Evolutionary conservation across 495 filamentous ascomycete species (phyloP).

Genomic region (Stereocaulon alpinum): DNA sequence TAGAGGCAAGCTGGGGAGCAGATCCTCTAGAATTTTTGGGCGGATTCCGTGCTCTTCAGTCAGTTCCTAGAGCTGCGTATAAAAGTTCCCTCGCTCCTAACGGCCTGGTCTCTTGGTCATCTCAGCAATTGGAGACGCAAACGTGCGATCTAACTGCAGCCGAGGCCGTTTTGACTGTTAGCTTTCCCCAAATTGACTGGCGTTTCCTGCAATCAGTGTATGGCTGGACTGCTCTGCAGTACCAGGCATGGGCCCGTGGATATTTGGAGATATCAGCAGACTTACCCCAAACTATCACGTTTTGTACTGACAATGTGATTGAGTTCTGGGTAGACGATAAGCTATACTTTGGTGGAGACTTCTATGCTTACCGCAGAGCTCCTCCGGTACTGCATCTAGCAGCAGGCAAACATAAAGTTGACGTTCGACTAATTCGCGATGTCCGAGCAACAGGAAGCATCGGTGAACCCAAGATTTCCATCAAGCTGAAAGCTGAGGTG

Average conservation of each 20-base stretch:
- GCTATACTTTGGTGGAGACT: conserved; percentile 48
- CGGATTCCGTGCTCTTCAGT: conserved; percentile 38
- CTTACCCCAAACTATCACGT: conserved; percentile 25
- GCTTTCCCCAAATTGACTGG: conserved; percentile 43
- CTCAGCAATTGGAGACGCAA: conserved; percentile 22
- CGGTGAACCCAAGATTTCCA: conserved; percentile 31
- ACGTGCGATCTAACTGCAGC: conserved; percentile 15
- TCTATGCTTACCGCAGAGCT: conserved; percentile 40
- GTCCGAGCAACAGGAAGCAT: conserved; percentile 42
- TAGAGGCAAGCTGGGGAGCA: conserved; percentile 51
- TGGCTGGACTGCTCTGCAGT: conserved; percentile 51
- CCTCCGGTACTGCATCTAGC: conserved; percentile 39
- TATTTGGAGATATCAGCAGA: conserved; percentile 29
- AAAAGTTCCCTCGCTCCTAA: conserved; percentile 40
- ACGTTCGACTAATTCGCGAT: conserved; percentile 45
- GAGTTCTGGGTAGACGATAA: conserved; percentile 43
- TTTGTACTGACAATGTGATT: conserved; percentile 36
- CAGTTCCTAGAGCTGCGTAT: conserved; percentile 31
- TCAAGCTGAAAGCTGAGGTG: conserved; percentile 28
- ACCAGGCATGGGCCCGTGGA: conserved; percentile 49
- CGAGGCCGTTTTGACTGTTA: conserved; percentile 31
- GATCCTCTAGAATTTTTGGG: conserved; percentile 46
- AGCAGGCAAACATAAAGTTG: conserved; percentile 41
- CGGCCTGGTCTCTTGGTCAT: conserved; percentile 40
- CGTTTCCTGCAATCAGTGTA: conserved; percentile 41